Percentiles rank a stretch among this genome's conserved stretches.
phyloP scores from a whole-genome alignment of 495 filamentous ascomycete genomes.

The Penicillium simplicissimum region DNA sequence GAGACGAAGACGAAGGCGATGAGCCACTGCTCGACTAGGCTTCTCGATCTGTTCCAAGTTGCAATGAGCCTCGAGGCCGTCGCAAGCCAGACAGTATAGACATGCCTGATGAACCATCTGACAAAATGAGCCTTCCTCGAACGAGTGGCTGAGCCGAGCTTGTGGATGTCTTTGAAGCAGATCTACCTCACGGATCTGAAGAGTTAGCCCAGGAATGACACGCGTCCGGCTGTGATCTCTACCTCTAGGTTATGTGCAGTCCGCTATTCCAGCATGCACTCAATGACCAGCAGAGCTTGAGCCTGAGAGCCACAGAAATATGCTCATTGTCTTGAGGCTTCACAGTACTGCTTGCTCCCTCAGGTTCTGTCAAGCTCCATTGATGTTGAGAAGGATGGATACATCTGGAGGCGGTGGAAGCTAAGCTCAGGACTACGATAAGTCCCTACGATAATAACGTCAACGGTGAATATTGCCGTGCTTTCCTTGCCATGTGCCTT shows the following conservation, averaged over 20 bases:
- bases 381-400: not conserved
- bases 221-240: not conserved
- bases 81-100: constrained; percentile 73
- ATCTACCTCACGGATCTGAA: not conserved
- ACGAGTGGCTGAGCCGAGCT: constrained; percentile 80
- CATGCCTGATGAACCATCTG: constrained; percentile 70
- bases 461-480: too few species aligned
- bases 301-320: not conserved
- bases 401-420: not conserved
- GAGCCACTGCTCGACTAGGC: constrained; percentile 69
- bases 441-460: too few species aligned
- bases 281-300: not conserved
- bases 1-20: constrained; percentile 54
- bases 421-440: too few species aligned
- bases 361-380: not conserved
- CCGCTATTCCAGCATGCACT: not conserved
- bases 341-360: not conserved
- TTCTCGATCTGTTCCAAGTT: constrained; percentile 80
- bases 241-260: not conserved
- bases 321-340: not conserved
- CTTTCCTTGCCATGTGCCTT: too few species aligned
- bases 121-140: constrained; percentile 68
- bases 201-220: not conserved
- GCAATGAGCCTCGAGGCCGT: constrained; percentile 88
- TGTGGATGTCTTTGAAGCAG: constrained; percentile 72